These are phyloP conservation scores for Pseudomonodictys pantanalensis DNA, from an alignment of 495 filamentous ascomycete genomes.

Conservation along the genomic window DNA sequence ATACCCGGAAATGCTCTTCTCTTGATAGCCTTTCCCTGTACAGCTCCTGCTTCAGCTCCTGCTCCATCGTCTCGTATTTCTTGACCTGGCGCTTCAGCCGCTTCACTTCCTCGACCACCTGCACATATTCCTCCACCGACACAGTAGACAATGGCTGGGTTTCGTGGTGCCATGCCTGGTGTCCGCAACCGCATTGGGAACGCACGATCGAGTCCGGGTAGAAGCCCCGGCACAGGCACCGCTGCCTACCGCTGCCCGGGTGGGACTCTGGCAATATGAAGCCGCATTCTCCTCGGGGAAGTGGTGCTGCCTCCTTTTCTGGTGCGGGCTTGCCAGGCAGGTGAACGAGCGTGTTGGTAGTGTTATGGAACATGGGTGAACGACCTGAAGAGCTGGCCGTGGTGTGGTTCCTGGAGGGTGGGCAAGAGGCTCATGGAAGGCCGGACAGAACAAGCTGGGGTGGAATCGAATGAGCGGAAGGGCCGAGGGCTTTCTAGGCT, in stretches of 20 bases:
- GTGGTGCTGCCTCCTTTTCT: constrained; percentile 15
- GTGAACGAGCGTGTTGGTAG: constrained; percentile 25
- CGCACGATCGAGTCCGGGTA: constrained; percentile 29
- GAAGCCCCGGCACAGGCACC: constrained; percentile 39
- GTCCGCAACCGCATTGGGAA: constrained; percentile 40
- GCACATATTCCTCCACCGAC: constrained; percentile 28
- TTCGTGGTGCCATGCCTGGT: constrained; percentile 42
- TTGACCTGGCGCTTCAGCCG: constrained; percentile 24
- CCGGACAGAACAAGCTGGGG: constrained; percentile 4
- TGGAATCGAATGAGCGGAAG: background rate
- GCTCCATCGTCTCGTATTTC: constrained; percentile 23
- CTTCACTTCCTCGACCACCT: constrained; percentile 32
- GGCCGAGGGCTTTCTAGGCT: background rate
- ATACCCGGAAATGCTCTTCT: constrained; percentile 24
- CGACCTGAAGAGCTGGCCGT: constrained; percentile 24
- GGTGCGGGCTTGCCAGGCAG: constrained; percentile 29
- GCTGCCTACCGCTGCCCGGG: constrained; percentile 27
- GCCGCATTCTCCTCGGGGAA: constrained; percentile 40
- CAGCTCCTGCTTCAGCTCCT: constrained; percentile 28
- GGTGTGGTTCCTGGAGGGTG: constrained; percentile 11
- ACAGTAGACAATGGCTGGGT: constrained; percentile 25
- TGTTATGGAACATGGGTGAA: constrained; percentile 33
- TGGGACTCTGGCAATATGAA: constrained; percentile 33
- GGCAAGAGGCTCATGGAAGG: constrained; percentile 29
- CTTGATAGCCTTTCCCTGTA: constrained; percentile 25